phyloP scores from a whole-genome alignment of 345 rosid species.

The Citrus trifoliata region DNA sequence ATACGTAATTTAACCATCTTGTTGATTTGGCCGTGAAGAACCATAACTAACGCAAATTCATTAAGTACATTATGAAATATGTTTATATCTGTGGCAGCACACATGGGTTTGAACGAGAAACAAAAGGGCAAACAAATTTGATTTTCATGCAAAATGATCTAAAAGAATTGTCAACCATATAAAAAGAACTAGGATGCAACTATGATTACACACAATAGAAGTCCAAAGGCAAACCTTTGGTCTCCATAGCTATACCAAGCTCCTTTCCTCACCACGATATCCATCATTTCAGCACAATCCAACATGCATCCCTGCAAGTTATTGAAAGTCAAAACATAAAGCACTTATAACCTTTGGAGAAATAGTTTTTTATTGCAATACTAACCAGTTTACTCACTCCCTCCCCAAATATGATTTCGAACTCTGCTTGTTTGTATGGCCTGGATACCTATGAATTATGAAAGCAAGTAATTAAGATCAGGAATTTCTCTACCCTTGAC shows the following conservation, averaged over 20 bases:
- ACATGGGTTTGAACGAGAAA: not conserved
- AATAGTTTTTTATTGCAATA: conserved; percentile 13
- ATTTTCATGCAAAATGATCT: not conserved
- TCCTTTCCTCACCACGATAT: conserved; percentile 78
- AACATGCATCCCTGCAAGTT: conserved; percentile 75
- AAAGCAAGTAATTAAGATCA: conserved; percentile 9
- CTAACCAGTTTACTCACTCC: conserved; percentile 93
- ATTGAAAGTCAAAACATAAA: conserved; percentile 16
- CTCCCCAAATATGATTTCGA: conserved; percentile 92
- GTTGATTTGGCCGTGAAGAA: not conserved
- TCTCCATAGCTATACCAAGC: conserved; percentile 98
- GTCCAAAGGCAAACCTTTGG: conserved; percentile 48
- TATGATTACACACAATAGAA: not conserved
- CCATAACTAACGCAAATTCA: not conserved
- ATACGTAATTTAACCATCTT: not conserved
- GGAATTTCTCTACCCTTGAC: not conserved
- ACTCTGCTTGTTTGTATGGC: conserved; percentile 96
- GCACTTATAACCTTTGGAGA: not conserved
- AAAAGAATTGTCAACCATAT: not conserved
- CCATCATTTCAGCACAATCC: conserved; percentile 89
- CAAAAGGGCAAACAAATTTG: not conserved
- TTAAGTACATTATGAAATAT: not conserved
- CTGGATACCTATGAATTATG: conserved; percentile 78
- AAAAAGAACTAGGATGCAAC: not conserved
- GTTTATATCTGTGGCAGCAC: not conserved